Percentiles rank a stretch among this genome's conserved stretches.
phyloP scores from a whole-genome alignment of 257 asterid genomes.

The Plantago elongata region DNA sequence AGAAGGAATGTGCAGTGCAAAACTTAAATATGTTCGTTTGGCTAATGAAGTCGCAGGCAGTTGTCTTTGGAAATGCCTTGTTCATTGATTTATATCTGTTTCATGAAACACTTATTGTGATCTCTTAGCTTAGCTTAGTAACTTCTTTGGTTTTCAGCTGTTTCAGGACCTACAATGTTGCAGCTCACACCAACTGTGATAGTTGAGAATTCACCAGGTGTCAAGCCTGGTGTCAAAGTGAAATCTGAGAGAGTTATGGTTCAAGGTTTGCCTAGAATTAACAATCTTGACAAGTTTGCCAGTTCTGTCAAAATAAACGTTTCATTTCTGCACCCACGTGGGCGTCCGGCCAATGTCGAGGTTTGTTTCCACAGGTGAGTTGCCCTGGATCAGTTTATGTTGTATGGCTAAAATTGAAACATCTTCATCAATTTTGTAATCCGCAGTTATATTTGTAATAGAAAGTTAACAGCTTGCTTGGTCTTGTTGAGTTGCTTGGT shows the following conservation, averaged over 20 bases:
- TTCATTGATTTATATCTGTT: neutral
- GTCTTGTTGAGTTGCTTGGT: too few species aligned
- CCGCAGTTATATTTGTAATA: neutral
- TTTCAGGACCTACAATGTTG: conserved; percentile 38
- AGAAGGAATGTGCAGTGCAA: too few species aligned
- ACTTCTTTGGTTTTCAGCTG: conserved; percentile 41
- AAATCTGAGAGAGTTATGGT: conserved; percentile 67
- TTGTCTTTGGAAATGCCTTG: too few species aligned
- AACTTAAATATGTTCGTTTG: too few species aligned
- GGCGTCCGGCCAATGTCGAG: conserved; percentile 44
- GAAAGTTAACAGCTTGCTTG: neutral
- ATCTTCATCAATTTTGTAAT: neutral
- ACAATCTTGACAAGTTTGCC: conserved; percentile 55
- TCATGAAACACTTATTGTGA: neutral
- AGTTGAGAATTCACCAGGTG: conserved; percentile 70
- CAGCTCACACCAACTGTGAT: conserved; percentile 49
- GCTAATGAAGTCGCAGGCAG: too few species aligned
- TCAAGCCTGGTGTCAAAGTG: conserved; percentile 65
- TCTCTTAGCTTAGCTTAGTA: neutral
- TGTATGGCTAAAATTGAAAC: conserved; percentile 1
- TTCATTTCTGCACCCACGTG: conserved; percentile 34
- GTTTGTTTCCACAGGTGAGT: conserved; percentile 93
- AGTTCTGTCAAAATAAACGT: conserved; percentile 63
- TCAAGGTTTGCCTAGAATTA: conserved; percentile 62
- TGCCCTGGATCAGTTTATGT: conserved; percentile 4